phyloP scores from a whole-genome alignment of 176 grass and related monocot species.

The Carex kokanica region DNA sequence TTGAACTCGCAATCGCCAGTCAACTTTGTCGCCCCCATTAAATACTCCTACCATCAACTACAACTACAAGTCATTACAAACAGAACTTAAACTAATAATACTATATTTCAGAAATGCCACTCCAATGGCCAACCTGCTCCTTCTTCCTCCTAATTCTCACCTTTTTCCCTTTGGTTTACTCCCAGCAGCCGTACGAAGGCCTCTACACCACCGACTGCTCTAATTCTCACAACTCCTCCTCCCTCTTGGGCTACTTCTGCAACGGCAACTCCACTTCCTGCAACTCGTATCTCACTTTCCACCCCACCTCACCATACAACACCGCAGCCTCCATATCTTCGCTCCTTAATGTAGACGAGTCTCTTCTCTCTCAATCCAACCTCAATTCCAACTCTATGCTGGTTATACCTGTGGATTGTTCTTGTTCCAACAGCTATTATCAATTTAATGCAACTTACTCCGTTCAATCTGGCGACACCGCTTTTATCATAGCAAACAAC shows the following conservation, averaged over 20 bases:
- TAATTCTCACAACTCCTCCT: constrained; percentile 41
- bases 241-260: constrained; percentile 69
- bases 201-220: constrained; percentile 7
- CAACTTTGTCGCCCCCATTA: too few relatives aligned
- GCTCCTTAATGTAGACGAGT: constrained; percentile 38
- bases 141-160: not conserved
- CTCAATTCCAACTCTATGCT: not conserved
- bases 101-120: not conserved
- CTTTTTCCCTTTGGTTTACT: not conserved
- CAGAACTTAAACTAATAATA: too few relatives aligned
- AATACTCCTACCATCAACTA: too few relatives aligned
- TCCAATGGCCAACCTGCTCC: not conserved
- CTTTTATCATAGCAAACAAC: constrained; percentile 36
- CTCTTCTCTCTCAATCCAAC: constrained; percentile 25
- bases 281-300: constrained; percentile 69
- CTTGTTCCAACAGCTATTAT: constrained; percentile 48
- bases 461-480: constrained; percentile 14
- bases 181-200: constrained; percentile 60
- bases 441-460: constrained; percentile 52
- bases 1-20: too few relatives aligned
- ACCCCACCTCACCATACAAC: constrained; percentile 2
- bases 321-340: constrained; percentile 32
- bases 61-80: too few relatives aligned
- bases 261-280: constrained; percentile 28
- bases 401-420: constrained; percentile 45